Evolutionary conservation across 2,329 filamentous ascomycete genomes (phyloP), one percentile per base, ranked within the genome.

Genomic region (Pseudopithomyces maydicus): DNA sequence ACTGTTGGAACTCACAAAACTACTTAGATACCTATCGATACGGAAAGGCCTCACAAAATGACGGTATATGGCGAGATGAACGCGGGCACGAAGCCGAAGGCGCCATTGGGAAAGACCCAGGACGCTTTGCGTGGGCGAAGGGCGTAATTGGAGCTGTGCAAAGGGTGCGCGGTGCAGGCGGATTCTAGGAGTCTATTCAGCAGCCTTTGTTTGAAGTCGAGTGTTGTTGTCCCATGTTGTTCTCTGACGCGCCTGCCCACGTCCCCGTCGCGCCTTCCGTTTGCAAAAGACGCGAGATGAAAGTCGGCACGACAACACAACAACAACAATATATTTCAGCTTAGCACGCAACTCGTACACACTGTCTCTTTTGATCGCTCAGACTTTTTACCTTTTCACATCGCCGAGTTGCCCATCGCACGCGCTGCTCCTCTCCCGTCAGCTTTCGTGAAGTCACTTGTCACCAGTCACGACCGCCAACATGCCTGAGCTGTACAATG

Each of bases 61-160:
- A 89, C 69, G 87, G 87, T 0, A 81, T 87, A 51, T 90, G 87
- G 87, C 81, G 84, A 59, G 84, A 88, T 66, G 67, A 71, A 5
- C 56, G 74, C 2, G 74, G 76, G 0, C 74, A 77, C n/a, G 66
- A 78, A 52, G 77, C 75, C 0, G 67, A 72, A 12, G 78, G 77
- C 7, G 76, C 74, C 19, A 77, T 79, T 57, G 74, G 73, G 1
- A 77, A 76, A 47, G 70, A 86, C 65, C 81, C 83, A 0, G 84
- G 85, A 0, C 76, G 73, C 32, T 84, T 88, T 59, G 79, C 81
- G 14, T 87, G 85, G 85, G 80, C 81, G 0, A 86, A 82, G 71
- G 85, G 85, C 0, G 64, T 85, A 17, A 68, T 84, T 23, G 85
- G 86, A 0, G 84, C 84, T 2, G 77, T 88, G 3, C 81, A 86